Evolutionary conservation across 352 stramenopile genomes (phyloP), one percentile per base, ranked within the genome.

Genomic region (Pythium rishiriense): DNA sequence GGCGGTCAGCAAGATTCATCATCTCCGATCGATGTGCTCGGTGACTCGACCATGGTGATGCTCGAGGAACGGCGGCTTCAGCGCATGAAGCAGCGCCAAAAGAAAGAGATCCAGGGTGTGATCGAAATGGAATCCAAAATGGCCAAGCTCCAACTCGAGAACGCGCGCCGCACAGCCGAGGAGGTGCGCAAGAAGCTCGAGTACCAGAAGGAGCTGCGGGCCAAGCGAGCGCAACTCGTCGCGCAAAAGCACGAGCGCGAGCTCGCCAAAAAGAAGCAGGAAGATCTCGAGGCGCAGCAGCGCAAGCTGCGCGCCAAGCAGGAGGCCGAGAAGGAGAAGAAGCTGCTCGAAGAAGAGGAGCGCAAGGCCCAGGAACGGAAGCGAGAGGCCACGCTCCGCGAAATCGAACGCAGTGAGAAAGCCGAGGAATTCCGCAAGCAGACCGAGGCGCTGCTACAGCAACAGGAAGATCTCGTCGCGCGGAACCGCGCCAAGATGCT

Each of bases 81-180:
- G 28, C 72, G 78, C 17, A 91, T 93, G 39, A 93, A 91, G 53
- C 50, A 79, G 37, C 76, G 83, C 0, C 85, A 93, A 61, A 69
- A 91, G 58, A 81, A 79, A 29, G 85, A 93, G 35, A 83, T 93
- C 52, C 81, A 88, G 29, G 69, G 65, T 35, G 76, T 88, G n/a
- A 87, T 93, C 61, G 81, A 93, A 31, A 90, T 83, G 76, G 85
- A 93, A 43, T 70, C 69, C n/a, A 86, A 83, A 37, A 81, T 88
- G 60, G 83, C 79, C 45, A 78, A 83, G 46, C 71, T 90, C 21
- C 82, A 91, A 25, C 66, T 83, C 9, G 81, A 91, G 43, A 88
- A 88, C 29, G 73, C 81, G 11, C 71, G 68, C 6, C 81, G 81
- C 10, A 69, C 68, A 22, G 72, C 72, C 0, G 79, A 90, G 19